Percentiles rank a stretch among this genome's conserved stretches.
Evolutionary conservation across 495 filamentous ascomycete genomes (phyloP).

Genomic region (Aspergillus nidulans): DNA sequence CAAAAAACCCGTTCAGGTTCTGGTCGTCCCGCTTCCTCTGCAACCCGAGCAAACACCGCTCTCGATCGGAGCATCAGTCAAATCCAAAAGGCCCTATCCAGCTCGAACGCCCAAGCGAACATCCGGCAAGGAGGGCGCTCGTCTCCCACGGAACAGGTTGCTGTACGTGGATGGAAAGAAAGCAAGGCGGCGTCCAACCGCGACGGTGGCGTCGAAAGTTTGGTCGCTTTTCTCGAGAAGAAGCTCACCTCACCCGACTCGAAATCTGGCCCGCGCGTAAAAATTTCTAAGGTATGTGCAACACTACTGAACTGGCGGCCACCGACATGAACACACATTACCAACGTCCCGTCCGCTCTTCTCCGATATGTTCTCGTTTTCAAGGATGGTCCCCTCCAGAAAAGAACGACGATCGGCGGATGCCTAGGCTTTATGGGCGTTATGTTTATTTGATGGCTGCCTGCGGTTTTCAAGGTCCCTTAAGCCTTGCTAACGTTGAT

Average conservation of each 20-base stretch:
- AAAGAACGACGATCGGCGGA: constrained; percentile 55
- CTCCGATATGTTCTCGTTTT: constrained; percentile 53
- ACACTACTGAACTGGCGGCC: constrained; percentile 44
- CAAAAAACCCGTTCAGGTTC: constrained; percentile 36
- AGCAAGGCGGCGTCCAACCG: constrained; percentile 68
- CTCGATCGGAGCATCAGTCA: constrained; percentile 28
- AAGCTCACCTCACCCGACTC: constrained; percentile 54
- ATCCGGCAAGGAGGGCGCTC: constrained; percentile 29
- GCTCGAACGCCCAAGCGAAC: constrained; percentile 36
- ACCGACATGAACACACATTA: constrained; percentile 48
- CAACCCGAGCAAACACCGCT: constrained; percentile 21
- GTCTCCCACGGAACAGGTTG: constrained; percentile 37
- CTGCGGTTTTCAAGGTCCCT: constrained; percentile 48
- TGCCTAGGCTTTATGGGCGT: constrained; percentile 27
- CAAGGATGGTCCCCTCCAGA: constrained; percentile 51
- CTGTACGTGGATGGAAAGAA: constrained; percentile 64
- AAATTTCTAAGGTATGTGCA: constrained; percentile 81
- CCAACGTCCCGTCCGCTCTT: constrained; percentile 49
- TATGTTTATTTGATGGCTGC: constrained; percentile 41
- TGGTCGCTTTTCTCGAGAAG: constrained; percentile 77
- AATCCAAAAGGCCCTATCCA: constrained; percentile 42
- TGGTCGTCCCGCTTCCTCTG: constrained; percentile 22
- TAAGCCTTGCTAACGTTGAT: constrained; percentile 66
- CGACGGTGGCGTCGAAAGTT: constrained; percentile 66
- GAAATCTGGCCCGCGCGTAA: constrained; percentile 53